phyloP scores from a whole-genome alignment of 352 stramenopile genomes.

The Plasmopara halstedii region DNA sequence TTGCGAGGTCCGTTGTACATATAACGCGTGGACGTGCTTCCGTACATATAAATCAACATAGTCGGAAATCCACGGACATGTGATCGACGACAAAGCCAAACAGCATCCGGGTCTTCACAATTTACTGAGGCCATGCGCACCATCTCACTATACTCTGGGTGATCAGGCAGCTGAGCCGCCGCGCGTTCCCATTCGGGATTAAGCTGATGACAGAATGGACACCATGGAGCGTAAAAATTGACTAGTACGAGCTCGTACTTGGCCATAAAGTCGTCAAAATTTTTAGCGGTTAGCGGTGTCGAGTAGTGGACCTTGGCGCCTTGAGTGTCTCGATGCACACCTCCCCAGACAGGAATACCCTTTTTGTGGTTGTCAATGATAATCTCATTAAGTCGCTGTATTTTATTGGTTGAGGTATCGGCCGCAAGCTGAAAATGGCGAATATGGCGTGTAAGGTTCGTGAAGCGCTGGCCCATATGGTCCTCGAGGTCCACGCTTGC shows the following conservation, averaged over 20 bases:
- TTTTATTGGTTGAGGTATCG: constrained; percentile 15
- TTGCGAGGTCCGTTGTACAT: constrained; percentile 80
- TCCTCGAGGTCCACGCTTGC: constrained; percentile 75
- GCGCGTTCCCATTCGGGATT: constrained; percentile 73
- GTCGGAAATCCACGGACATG: constrained; percentile 76
- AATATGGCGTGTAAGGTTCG: constrained; percentile 76
- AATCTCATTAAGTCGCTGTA: constrained; percentile 56
- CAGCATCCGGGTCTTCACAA: constrained; percentile 58
- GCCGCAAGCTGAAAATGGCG: constrained; percentile 58
- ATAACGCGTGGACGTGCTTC: constrained; percentile 62
- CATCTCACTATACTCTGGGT: constrained; percentile 73
- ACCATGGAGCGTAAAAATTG: constrained; percentile 83
- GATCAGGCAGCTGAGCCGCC: constrained; percentile 56
- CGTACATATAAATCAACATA: constrained; percentile 85
- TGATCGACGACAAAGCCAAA: constrained; percentile 56
- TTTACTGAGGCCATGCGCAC: constrained; percentile 76
- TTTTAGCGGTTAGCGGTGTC: constrained; percentile 50
- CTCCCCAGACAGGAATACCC: constrained; percentile 57
- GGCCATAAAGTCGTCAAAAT: constrained; percentile 71
- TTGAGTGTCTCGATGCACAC: constrained; percentile 38
- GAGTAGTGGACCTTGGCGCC: constrained; percentile 58
- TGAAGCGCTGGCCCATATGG: constrained; percentile 67
- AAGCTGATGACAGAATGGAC: constrained; percentile 63
- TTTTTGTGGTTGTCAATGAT: constrained; percentile 61
- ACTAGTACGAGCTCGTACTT: constrained; percentile 83